Percentiles rank a stretch among this genome's conserved stretches.
Evolutionary conservation across 2,329 filamentous ascomycete species (phyloP).

Genomic region (Paramyrothecium roridum): DNA sequence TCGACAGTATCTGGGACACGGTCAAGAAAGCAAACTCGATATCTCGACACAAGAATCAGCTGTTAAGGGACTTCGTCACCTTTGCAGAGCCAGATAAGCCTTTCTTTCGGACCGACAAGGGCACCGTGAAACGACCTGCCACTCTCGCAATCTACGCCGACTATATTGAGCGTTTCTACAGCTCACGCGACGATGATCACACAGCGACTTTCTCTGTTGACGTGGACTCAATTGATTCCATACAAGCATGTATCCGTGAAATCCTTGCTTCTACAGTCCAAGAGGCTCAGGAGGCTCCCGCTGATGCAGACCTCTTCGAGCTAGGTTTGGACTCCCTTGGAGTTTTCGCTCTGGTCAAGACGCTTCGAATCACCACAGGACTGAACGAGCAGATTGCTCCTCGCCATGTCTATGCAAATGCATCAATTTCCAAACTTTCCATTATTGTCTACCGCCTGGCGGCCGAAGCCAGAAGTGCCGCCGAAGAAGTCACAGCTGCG

Average conservation of each 20-base stretch:
- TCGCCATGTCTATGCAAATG: too few relatives aligned
- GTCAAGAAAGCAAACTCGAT: conserved; percentile 39
- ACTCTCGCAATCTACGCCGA: conserved; percentile 35
- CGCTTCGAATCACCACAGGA: too few relatives aligned
- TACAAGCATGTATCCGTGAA: conserved; percentile 10
- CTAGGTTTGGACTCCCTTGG: too few relatives aligned
- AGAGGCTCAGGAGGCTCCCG: conserved; percentile 4
- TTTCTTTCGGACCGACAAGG: conserved; percentile 42
- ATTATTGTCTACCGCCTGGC: too few relatives aligned
- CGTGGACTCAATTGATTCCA: conserved; percentile 15
- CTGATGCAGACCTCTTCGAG: conserved; percentile 16
- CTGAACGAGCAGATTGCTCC: too few relatives aligned
- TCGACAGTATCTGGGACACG: conserved; percentile 41
- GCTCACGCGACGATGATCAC: conserved; percentile 7
- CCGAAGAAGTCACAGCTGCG: not conserved
- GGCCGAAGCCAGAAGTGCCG: too few relatives aligned
- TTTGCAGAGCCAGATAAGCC: conserved; percentile 37
- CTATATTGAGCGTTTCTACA: conserved; percentile 46
- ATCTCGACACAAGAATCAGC: conserved; percentile 34
- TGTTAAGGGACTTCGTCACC: conserved; percentile 37
- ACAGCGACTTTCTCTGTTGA: conserved; percentile 11
- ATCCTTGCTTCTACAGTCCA: conserved; percentile 12
- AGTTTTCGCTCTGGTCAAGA: too few relatives aligned
- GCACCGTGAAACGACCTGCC: conserved; percentile 36
- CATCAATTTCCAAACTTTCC: too few relatives aligned